Conservation (phyloP, 345 rosid species). For the Gossypium stocksii region DNA sequence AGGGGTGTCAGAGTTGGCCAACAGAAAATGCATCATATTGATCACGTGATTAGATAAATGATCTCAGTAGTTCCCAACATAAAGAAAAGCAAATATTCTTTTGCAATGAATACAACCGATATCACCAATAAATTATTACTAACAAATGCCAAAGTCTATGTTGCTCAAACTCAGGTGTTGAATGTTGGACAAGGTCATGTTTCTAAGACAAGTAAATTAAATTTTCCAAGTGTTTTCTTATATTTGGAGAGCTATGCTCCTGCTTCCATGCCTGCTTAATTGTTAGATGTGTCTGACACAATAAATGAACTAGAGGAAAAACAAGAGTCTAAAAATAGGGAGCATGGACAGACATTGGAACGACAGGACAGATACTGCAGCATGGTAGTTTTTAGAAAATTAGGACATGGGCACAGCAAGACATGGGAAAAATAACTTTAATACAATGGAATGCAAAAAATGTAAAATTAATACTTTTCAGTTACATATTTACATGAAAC, state of each 20-base stretch:
- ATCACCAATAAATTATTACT: not conserved
- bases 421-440: too few species aligned
- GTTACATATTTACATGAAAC: too few species aligned
- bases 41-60: not conserved
- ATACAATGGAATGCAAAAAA: too few species aligned
- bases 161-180: not conserved
- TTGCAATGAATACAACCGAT: not conserved
- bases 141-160: not conserved
- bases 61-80: not conserved
- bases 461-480: too few species aligned
- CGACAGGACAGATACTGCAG: too few species aligned
- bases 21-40: not conserved
- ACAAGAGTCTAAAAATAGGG: not conserved
- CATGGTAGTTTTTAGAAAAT: too few species aligned
- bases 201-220: not conserved
- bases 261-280: not conserved
- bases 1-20: not conserved
- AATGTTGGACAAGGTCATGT: not conserved
- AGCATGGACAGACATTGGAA: too few species aligned
- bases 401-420: too few species aligned
- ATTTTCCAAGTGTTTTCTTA: not conserved
- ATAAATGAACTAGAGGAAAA: not conserved
- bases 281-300: not conserved
- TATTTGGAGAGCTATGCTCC: not conserved
- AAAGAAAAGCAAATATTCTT: not conserved